Percentiles rank a stretch among this genome's conserved stretches.
Evolutionary conservation across 495 filamentous ascomycete genomes (phyloP).

Genomic region (Aspergillus indologenus): DNA sequence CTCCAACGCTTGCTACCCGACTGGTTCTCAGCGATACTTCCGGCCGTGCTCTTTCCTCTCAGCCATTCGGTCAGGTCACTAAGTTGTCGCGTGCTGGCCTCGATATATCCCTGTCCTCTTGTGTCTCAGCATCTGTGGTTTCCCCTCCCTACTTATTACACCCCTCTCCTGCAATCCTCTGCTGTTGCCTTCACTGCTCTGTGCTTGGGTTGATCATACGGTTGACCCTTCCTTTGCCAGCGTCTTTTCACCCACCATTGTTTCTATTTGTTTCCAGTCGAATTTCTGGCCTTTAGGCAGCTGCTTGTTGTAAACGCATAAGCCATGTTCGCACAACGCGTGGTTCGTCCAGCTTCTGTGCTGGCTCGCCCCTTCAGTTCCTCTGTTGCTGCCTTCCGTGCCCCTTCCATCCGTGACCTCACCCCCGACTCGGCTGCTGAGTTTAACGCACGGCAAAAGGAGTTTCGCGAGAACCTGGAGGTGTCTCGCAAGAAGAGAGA

Average conservation of each 20-base stretch:
- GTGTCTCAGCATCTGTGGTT: slow-evolving; percentile 13
- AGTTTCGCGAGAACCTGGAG: slow-evolving; percentile 80
- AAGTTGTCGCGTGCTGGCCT: slow-evolving; percentile 15
- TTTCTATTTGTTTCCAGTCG: slow-evolving; percentile 6
- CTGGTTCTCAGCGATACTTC: slow-evolving; percentile 19
- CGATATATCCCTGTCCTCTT: slow-evolving; percentile 16
- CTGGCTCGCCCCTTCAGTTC: slow-evolving; percentile 61
- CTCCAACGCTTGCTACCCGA: slow-evolving; percentile 19
- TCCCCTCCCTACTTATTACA: slow-evolving; percentile 13
- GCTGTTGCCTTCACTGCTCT: slow-evolving; percentile 5
- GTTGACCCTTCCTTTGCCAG: not conserved
- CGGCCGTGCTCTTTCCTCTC: slow-evolving; percentile 24
- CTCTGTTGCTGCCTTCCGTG: slow-evolving; percentile 49
- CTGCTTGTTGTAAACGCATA: slow-evolving; percentile 7
- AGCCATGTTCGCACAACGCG: slow-evolving; percentile 50
- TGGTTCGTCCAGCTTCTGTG: slow-evolving; percentile 45
- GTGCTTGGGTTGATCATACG: not conserved
- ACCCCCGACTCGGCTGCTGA: slow-evolving; percentile 62
- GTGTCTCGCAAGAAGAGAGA: slow-evolving; percentile 69
- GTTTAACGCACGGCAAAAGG: slow-evolving; percentile 78
- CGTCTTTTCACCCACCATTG: slow-evolving; percentile 2
- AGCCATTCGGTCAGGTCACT: slow-evolving; percentile 19
- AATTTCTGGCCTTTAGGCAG: not conserved
- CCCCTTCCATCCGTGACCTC: slow-evolving; percentile 85
- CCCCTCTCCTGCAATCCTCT: slow-evolving; percentile 16